These are phyloP conservation scores for Fusarium subglutinans DNA, from an alignment of 2,329 filamentous ascomycete genomes.

Conservation along the genomic window DNA sequence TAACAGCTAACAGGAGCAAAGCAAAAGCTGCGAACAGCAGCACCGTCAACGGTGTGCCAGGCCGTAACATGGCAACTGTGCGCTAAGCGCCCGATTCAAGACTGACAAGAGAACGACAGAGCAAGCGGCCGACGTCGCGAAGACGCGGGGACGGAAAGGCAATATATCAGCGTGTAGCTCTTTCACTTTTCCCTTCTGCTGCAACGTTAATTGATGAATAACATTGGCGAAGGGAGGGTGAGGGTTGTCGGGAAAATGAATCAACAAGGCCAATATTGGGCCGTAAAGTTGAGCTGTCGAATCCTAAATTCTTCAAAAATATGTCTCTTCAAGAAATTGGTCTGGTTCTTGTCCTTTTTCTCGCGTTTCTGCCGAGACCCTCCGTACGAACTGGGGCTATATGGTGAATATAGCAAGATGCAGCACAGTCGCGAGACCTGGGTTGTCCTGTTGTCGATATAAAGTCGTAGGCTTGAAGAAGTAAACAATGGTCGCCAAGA, in stretches of 20 bases:
- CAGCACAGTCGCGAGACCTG: conserved; percentile 20
- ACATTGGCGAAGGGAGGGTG: conserved; percentile 19
- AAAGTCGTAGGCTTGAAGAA: background rate
- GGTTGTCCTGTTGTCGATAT: background rate
- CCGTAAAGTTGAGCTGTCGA: background rate
- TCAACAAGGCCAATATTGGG: background rate
- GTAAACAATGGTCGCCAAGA: background rate
- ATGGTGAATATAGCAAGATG: conserved; percentile 14
- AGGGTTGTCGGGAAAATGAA: background rate
- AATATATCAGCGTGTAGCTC: background rate
- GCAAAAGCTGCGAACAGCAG: conserved; percentile 87
- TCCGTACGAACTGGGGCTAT: background rate
- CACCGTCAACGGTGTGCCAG: conserved; percentile 89
- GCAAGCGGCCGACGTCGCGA: conserved; percentile 35
- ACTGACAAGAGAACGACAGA: conserved; percentile 10
- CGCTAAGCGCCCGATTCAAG: conserved; percentile 32
- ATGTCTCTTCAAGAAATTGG: background rate
- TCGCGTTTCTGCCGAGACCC: background rate
- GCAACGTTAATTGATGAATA: background rate
- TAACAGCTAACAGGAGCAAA: conserved; percentile 82
- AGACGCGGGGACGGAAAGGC: conserved; percentile 31
- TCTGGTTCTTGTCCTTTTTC: background rate
- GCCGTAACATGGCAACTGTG: conserved; percentile 77
- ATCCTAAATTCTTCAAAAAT: background rate
- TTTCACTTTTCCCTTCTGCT: conserved; percentile 5